Conservation (phyloP, 768 basidiomycete species). For the Hypholoma sublateritium region DNA sequence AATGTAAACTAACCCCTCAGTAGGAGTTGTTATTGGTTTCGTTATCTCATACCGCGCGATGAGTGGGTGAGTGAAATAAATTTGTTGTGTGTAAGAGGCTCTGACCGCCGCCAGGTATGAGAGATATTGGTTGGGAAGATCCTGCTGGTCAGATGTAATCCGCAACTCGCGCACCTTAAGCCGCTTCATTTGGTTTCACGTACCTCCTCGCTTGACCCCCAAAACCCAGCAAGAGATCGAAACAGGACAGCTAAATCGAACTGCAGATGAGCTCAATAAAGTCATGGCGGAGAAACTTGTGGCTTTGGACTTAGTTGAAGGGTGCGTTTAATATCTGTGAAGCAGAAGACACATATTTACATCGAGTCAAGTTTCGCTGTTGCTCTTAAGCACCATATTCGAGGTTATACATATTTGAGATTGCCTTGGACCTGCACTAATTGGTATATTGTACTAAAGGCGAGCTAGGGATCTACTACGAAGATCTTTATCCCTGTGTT, state of each 20-base stretch:
- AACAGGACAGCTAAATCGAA: slow-evolving; percentile 27
- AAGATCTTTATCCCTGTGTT: slow-evolving; percentile 59
- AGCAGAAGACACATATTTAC: neutral
- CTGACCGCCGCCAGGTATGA: slow-evolving; percentile 44
- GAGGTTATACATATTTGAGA: slow-evolving; percentile 31
- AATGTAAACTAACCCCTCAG: neutral
- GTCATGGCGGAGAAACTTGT: slow-evolving; percentile 63
- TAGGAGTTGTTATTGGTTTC: slow-evolving; percentile 58
- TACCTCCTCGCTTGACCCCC: slow-evolving; percentile 46
- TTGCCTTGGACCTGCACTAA: too few relatives aligned
- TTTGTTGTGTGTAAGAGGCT: neutral
- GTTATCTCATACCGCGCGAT: slow-evolving; percentile 66
- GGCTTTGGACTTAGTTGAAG: slow-evolving; percentile 59
- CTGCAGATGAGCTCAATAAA: slow-evolving; percentile 41
- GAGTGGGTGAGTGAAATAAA: slow-evolving; percentile 53
- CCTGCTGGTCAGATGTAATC: slow-evolving; percentile 57
- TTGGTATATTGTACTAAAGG: slow-evolving; percentile 29
- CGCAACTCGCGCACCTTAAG: slow-evolving; percentile 47
- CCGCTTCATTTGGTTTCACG: slow-evolving; percentile 62
- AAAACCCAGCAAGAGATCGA: slow-evolving; percentile 39
- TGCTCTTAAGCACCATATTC: slow-evolving; percentile 61
- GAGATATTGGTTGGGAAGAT: slow-evolving; percentile 61
- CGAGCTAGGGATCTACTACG: slow-evolving; percentile 60
- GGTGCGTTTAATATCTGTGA: slow-evolving; percentile 26
- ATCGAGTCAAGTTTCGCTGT: slow-evolving; percentile 44